These are phyloP conservation scores for Pichia sp. DNA, from an alignment of 1,139 yeast species.

Conservation along the genomic window DNA sequence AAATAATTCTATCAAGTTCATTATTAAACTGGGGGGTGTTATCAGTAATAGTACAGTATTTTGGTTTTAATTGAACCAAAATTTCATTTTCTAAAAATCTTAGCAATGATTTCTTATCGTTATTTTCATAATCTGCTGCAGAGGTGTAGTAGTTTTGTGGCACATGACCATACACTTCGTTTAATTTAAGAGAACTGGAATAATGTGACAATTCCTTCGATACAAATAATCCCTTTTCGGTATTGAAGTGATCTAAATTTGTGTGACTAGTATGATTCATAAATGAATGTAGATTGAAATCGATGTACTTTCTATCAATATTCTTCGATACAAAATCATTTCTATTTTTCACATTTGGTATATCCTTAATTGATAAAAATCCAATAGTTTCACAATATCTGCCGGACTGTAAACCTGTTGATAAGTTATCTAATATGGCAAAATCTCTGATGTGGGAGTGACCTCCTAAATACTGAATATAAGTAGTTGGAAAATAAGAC, in stretches of 20 bases:
- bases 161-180: conserved; percentile 56
- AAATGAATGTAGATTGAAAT: conserved; percentile 69
- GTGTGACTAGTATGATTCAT: conserved; percentile 47
- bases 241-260: conserved; percentile 34
- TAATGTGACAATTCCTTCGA: conserved; percentile 39
- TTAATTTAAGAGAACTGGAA: conserved; percentile 48
- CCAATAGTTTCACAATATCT: conserved; percentile 91
- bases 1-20: conserved; percentile 46
- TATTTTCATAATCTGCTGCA: conserved; percentile 58
- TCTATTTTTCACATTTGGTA: conserved; percentile 10
- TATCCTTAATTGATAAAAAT: conserved; percentile 52
- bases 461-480: conserved; percentile 88
- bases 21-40: conserved; percentile 4
- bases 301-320: conserved; percentile 60
- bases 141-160: conserved; percentile 61
- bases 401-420: conserved; percentile 84
- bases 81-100: conserved; percentile 53
- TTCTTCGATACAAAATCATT: conserved; percentile 4
- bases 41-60: conserved; percentile 22
- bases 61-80: conserved; percentile 48
- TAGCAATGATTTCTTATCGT: conserved; percentile 54
- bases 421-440: conserved; percentile 53
- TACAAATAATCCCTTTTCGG: conserved; percentile 46
- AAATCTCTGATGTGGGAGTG: conserved; percentile 92
- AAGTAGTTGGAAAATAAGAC: conserved; percentile 47